Conservation (phyloP, 1,139 yeast genomes). For the Lodderomyces theae region DNA sequence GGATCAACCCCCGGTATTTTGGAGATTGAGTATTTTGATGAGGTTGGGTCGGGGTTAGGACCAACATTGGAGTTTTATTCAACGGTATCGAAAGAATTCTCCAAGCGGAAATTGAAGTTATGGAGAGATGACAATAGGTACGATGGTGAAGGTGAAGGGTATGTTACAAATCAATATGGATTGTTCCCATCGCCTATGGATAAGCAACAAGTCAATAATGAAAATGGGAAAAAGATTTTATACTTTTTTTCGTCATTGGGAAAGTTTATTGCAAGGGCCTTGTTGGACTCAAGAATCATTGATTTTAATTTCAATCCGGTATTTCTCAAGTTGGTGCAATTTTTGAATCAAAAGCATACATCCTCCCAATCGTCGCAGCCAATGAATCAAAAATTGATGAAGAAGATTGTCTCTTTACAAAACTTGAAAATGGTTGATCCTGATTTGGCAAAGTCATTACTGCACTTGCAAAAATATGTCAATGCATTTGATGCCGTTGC, state of each 20-base stretch:
- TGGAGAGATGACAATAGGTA: slow-evolving; percentile 58
- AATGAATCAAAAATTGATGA: slow-evolving; percentile 18
- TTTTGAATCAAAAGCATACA: slow-evolving; percentile 20
- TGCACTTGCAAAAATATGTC: slow-evolving; percentile 46
- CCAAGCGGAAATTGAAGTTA: slow-evolving; percentile 52
- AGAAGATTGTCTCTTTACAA: slow-evolving; percentile 35
- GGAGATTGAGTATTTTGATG: slow-evolving; percentile 87
- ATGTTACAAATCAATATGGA: slow-evolving; percentile 47
- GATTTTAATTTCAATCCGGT: slow-evolving; percentile 76
- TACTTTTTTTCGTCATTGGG: slow-evolving; percentile 70
- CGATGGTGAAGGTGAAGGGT: slow-evolving; percentile 17
- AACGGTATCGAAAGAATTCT: slow-evolving; percentile 68
- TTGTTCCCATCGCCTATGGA: slow-evolving; percentile 73
- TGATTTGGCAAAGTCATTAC: slow-evolving; percentile 59
- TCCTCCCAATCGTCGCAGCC: slow-evolving; percentile 1
- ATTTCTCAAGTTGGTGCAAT: slow-evolving; percentile 55
- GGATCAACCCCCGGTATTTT: slow-evolving; percentile 78
- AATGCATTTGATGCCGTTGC: slow-evolving; percentile 22
- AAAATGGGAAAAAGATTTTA: slow-evolving; percentile 44
- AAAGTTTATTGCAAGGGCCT: slow-evolving; percentile 79
- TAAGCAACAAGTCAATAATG: slow-evolving; percentile 23
- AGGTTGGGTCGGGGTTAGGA: slow-evolving; percentile 95
- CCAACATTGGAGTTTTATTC: slow-evolving; percentile 95
- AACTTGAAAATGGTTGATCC: slow-evolving; percentile 56
- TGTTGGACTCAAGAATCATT: slow-evolving; percentile 80